Percentiles rank a stretch among this genome's conserved stretches.
Evolutionary conservation across 2,329 filamentous ascomycete species (phyloP).

Genomic region (Penicillium janthinellum): DNA sequence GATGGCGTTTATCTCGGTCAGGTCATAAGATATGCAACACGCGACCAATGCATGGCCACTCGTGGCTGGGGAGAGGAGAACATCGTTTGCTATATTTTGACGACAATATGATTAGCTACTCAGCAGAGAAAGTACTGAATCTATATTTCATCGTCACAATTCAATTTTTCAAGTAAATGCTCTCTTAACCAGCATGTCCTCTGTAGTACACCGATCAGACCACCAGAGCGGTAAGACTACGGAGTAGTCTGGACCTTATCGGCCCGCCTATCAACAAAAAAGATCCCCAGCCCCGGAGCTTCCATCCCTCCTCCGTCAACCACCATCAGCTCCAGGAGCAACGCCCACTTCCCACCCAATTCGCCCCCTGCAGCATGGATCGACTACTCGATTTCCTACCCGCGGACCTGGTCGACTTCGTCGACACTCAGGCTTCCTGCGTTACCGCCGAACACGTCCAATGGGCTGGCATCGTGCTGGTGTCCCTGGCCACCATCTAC

Average conservation of each 20-base stretch:
- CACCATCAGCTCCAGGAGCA: constrained; percentile 9
- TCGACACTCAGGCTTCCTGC: constrained; percentile 19
- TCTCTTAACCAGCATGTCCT: neutral
- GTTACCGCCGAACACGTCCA: constrained; percentile 25
- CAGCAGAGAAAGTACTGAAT: neutral
- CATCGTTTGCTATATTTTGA: neutral
- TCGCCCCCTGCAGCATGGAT: constrained; percentile 28
- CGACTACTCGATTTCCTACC: constrained; percentile 26
- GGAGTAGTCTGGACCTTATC: neutral
- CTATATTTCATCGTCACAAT: neutral
- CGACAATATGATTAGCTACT: neutral
- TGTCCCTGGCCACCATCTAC: constrained; percentile 36
- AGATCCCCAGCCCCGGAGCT: constrained; percentile 14
- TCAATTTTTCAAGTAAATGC: neutral
- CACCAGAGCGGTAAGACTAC: neutral
- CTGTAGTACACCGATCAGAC: neutral
- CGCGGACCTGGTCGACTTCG: constrained; percentile 22
- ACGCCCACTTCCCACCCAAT: constrained; percentile 19
- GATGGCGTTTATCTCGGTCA: neutral
- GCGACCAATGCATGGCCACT: neutral
- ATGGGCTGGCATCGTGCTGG: constrained; percentile 28
- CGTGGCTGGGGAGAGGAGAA: neutral
- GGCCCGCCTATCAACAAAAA: constrained; percentile 20
- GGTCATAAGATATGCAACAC: neutral
- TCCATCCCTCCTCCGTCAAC: constrained; percentile 43